phyloP scores from a whole-genome alignment of 2,329 filamentous ascomycete species.

The Cladophialophora exuberans region DNA sequence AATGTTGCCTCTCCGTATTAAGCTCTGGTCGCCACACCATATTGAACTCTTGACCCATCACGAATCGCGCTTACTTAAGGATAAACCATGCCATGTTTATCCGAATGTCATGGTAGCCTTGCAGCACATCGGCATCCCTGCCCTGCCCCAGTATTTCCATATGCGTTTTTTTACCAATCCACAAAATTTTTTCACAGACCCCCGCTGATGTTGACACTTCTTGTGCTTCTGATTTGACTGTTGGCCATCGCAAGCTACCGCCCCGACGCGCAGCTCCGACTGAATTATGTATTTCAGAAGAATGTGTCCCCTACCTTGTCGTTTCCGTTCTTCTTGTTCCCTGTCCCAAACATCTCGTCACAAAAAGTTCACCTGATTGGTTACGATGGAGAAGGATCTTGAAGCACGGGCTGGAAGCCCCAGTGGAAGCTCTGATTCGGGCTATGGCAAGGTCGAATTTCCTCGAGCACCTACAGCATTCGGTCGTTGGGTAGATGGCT shows the following conservation, averaged over 20 bases:
- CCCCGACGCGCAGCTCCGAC: not conserved
- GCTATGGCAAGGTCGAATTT: conserved; percentile 24
- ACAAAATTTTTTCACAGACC: conserved; percentile 8
- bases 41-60: not conserved
- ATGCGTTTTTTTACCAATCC: conserved; percentile 6
- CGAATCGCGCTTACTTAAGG: not conserved
- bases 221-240: not conserved
- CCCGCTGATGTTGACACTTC: not conserved
- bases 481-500: conserved; percentile 45
- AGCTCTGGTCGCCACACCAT: too few relatives aligned
- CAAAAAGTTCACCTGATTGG: not conserved
- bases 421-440: conserved; percentile 3
- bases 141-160: not conserved
- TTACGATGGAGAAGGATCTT: conserved; percentile 19
- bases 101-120: conserved; percentile 19
- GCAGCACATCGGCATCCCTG: not conserved
- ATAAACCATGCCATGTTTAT: not conserved
- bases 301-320: not conserved
- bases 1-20: too few relatives aligned
- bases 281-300: not conserved
- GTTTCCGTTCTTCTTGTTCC: not conserved
- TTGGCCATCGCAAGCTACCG: conserved; percentile 2
- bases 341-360: not conserved
- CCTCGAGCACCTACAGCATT: conserved; percentile 21
- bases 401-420: conserved; percentile 14